Conservation (phyloP, 169 alveolate genomes). For the Plasmodium fragile region DNA sequence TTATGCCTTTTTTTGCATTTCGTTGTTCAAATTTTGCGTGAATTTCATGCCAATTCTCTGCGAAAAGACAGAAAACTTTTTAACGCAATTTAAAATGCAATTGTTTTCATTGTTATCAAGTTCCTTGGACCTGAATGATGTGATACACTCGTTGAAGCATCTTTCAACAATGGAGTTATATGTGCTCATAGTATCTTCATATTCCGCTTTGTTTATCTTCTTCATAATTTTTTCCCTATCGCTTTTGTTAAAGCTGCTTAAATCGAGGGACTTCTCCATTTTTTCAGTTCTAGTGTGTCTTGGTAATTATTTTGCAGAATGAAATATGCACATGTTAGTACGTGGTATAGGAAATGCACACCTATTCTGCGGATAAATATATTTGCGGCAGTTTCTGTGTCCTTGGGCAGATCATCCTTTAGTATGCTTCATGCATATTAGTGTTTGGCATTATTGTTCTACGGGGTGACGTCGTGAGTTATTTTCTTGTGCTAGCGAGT, state of each 20-base stretch:
- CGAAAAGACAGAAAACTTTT: conserved; percentile 83
- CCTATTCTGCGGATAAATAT: conserved; percentile 9
- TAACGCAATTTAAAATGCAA: conserved; percentile 85
- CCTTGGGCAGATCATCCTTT: neutral
- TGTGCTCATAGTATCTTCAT: conserved; percentile 86
- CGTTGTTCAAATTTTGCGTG: conserved; percentile 81
- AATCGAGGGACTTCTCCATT: conserved; percentile 76
- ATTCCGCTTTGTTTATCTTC: conserved; percentile 83
- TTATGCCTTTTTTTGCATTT: conserved; percentile 67
- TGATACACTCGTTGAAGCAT: conserved; percentile 85
- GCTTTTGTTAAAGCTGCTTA: conserved; percentile 68
- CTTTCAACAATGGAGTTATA: conserved; percentile 86
- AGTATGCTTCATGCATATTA: neutral
- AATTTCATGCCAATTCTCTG: conserved; percentile 84
- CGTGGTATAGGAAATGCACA: neutral
- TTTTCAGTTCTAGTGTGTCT: conserved; percentile 3
- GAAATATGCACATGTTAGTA: neutral
- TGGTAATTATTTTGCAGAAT: neutral
- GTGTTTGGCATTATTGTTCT: neutral
- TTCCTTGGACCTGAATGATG: conserved; percentile 84
- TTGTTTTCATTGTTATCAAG: conserved; percentile 81
- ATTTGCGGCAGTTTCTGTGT: neutral
- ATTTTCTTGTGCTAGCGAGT: neutral
- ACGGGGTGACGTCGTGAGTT: neutral
- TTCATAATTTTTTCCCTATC: conserved; percentile 82